A percentile compares a stretch with the other conserved stretches of the same genome.
Evolutionary conservation across 257 asterid genomes (phyloP).

Genomic region (Salvia hispanica): DNA sequence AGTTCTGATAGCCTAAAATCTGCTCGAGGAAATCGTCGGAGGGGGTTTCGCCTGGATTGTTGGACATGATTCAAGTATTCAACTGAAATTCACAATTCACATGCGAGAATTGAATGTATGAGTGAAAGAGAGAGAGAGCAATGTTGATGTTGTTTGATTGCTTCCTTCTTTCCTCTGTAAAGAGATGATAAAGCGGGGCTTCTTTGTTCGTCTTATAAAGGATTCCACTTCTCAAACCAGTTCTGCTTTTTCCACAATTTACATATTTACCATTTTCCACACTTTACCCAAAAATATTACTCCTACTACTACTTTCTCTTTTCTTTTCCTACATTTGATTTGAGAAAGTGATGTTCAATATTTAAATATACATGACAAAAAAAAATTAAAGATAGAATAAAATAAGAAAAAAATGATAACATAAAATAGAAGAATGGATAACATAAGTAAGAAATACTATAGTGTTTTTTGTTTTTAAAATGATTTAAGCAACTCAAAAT

Average conservation of each 20-base stretch:
- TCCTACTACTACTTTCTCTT: too few species aligned
- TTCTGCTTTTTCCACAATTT: constrained; percentile 18
- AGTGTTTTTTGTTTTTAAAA: too few species aligned
- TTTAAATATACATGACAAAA: too few species aligned
- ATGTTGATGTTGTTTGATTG: too few species aligned
- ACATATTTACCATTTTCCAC: constrained; percentile 22
- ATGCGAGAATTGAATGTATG: not conserved
- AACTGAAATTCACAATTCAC: too few species aligned
- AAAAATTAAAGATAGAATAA: too few species aligned
- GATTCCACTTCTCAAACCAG: constrained; percentile 26
- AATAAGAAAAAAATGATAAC: too few species aligned
- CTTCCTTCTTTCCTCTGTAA: constrained; percentile 23
- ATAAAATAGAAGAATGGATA: too few species aligned
- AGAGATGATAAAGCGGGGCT: constrained; percentile 28
- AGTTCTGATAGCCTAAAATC: constrained; percentile 69
- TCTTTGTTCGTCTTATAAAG: constrained; percentile 33
- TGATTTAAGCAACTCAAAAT: too few species aligned
- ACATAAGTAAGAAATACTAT: too few species aligned
- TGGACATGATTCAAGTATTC: constrained; percentile 66
- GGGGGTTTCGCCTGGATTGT: constrained; percentile 63
- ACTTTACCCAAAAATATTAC: not conserved
- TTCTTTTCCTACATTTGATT: too few species aligned
- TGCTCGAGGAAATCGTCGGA: constrained; percentile 91
- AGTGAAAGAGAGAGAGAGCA: constrained; percentile 5
- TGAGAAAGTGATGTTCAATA: too few species aligned